Evolutionary conservation across 257 asterid genomes (phyloP).

Genomic region (Solanum ossicruentum): DNA sequence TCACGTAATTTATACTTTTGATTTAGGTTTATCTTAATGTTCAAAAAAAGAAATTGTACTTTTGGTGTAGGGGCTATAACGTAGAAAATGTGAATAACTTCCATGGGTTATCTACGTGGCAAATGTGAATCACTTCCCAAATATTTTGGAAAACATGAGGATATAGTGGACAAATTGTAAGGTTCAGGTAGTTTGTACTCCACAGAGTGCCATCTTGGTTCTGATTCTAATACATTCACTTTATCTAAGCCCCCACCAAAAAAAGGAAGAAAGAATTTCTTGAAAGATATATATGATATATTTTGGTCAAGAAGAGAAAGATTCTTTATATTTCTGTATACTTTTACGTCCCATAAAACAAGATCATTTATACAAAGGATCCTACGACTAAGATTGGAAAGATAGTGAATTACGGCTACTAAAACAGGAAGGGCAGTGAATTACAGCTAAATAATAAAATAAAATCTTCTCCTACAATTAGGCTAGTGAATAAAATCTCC

Average conservation of each 20-base stretch:
- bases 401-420: background rate
- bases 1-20: background rate
- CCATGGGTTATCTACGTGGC: background rate
- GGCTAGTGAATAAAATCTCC: background rate
- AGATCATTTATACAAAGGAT: background rate
- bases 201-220: background rate
- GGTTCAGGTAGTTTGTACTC: background rate
- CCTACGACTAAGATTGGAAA: background rate
- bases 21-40: background rate
- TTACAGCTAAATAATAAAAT: background rate
- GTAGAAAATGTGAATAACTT: background rate
- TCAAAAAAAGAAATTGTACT: background rate
- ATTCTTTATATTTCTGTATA: background rate
- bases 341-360: background rate
- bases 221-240: background rate
- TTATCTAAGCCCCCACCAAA: background rate
- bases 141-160: background rate
- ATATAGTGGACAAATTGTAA: background rate
- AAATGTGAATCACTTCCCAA: background rate
- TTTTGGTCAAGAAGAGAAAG: background rate
- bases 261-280: background rate
- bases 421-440: background rate
- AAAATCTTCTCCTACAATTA: background rate
- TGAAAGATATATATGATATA: background rate
- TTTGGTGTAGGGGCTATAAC: background rate